Base-by-base conservation (phyloP, 129 eudicot genomes). In the Oenanthe sinensis region DNA sequence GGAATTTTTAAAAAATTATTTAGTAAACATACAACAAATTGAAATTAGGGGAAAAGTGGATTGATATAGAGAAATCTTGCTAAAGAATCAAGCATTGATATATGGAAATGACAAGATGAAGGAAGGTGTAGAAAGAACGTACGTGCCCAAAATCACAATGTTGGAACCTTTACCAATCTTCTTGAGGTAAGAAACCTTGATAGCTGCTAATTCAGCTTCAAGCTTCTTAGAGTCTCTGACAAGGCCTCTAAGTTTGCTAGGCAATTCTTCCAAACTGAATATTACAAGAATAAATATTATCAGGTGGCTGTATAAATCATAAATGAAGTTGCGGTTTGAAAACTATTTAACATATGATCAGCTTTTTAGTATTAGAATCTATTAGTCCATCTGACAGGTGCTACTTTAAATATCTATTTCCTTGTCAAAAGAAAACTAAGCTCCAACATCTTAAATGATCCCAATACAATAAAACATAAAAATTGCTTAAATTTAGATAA, bases 121-220 rank as follows among this genome's bases (percentile, higher is more conserved):
- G 3, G 42, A 15, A 28, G 39, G 26, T 36, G 36, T 22, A 19
- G 77, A 68, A 78, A 48, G 80, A 33, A 81, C 95, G 84, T 78
- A 95, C 99, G 97, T 78, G 95, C 92, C 97, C 74, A 95, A 74
- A 63, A 95, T 92, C 74, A 95, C 99, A 40, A 95, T 88, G 80
- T 90, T 95, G 89, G 97, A 87, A 77, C 97, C 90, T 82, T 92
- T 90, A 83, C 72, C 85, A 76, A 92, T 82, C 82, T 83, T 92
- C 93, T 95, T 95, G 74, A 95, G 99, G 79, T 86, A 95, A 4
- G 99, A 90, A 77, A 95, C 90, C 92, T 95, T 95, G 72, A 92
- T 45, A 67, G 99, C 99, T 49, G 85, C 93, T 22, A 95, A 71
- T 87, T 95, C 99, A 12, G 99, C 97, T 92, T 91, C 99, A 48